Percentiles rank a stretch among this genome's conserved stretches.
These are phyloP conservation scores for Yamadazyma spencermartinsiae DNA, from an alignment of 1,139 yeast species.

Conservation along the genomic window DNA sequence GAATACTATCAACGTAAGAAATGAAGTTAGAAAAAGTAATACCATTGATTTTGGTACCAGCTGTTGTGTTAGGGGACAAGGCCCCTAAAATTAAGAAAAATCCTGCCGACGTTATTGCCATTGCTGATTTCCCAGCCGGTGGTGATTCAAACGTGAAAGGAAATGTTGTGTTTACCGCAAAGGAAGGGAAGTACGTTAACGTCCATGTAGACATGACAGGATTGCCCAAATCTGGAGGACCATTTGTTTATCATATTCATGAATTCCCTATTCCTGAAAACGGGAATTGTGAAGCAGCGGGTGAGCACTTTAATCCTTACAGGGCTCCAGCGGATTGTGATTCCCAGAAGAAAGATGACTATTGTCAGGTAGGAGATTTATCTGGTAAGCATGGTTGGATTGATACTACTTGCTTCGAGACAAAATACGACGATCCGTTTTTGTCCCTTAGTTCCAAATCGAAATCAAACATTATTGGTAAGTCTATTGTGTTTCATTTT, in stretches of 20 bases:
- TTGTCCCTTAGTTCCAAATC: constrained; percentile 49
- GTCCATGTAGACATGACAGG: constrained; percentile 63
- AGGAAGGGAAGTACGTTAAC: constrained; percentile 47
- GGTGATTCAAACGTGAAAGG: constrained; percentile 43
- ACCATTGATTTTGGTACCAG: not conserved
- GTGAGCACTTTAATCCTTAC: constrained; percentile 56
- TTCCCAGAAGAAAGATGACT: constrained; percentile 46
- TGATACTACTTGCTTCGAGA: constrained; percentile 54
- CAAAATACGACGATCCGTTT: constrained; percentile 53
- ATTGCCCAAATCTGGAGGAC: constrained; percentile 55
- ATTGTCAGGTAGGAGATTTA: constrained; percentile 61
- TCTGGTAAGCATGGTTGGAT: constrained; percentile 65
- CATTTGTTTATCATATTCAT: constrained; percentile 61
- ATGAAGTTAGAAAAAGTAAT: constrained; percentile 4
- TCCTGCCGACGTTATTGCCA: constrained; percentile 50
- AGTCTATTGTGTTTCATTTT: constrained; percentile 53
- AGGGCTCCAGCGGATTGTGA: constrained; percentile 47
- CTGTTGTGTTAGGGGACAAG: constrained; percentile 27
- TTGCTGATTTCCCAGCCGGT: constrained; percentile 58
- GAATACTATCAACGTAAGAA: not conserved
- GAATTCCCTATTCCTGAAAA: constrained; percentile 43
- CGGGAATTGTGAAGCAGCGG: constrained; percentile 51
- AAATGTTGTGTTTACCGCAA: constrained; percentile 50
- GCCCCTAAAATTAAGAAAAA: constrained; percentile 42
- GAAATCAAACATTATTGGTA: constrained; percentile 52